phyloP scores from a whole-genome alignment of 1,284 basidiomycete species.

The Cutaneotrichosporon sp. region DNA sequence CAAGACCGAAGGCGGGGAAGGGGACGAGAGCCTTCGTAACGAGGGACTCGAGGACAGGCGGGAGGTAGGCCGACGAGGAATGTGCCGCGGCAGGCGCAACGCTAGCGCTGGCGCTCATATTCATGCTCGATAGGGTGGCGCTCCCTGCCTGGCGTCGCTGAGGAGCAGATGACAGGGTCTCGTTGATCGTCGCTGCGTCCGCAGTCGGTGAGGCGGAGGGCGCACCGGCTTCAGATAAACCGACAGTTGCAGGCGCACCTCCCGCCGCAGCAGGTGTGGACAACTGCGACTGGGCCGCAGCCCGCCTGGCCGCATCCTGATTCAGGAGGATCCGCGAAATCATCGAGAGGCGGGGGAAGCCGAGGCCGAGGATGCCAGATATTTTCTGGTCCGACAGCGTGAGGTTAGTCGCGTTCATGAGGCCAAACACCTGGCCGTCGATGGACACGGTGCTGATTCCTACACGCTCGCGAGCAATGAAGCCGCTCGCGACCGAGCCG shows the following conservation, averaged over 20 bases:
- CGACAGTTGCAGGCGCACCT: background rate
- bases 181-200: background rate
- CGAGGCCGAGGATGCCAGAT: constrained; percentile 52
- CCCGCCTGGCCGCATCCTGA: background rate
- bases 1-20: constrained; percentile 44
- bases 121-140: background rate
- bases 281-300: background rate
- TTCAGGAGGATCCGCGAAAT: constrained; percentile 25
- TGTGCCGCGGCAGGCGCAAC: constrained; percentile 7
- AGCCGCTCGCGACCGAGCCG: constrained; percentile 35
- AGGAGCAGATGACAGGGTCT: background rate
- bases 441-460: constrained; percentile 27
- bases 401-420: constrained; percentile 51
- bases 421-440: constrained; percentile 36
- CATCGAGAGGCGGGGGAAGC: constrained; percentile 49
- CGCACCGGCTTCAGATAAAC: constrained; percentile 6
- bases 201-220: constrained; percentile 15
- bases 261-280: background rate
- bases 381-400: constrained; percentile 47
- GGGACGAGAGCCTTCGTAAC: constrained; percentile 31
- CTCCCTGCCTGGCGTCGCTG: background rate
- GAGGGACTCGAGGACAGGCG: constrained; percentile 43
- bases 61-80: constrained; percentile 31
- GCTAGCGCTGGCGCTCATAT: background rate
- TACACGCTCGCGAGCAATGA: constrained; percentile 39